These are phyloP conservation scores for Kuraishia floccosa DNA, from an alignment of 805 yeast genomes.

Conservation along the genomic window DNA sequence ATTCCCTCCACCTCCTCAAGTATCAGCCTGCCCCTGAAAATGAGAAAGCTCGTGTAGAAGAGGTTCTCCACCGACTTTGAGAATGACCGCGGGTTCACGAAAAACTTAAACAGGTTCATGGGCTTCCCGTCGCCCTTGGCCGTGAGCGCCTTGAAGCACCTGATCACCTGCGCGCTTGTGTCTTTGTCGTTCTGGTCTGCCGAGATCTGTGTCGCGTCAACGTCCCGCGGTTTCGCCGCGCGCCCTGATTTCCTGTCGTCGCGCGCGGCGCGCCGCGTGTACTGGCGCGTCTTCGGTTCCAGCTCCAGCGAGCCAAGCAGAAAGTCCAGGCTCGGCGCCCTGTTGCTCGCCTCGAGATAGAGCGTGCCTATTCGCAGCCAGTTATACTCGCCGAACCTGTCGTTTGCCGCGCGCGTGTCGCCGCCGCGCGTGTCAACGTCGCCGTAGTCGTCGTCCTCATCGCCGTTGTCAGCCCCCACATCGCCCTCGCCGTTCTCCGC, in stretches of 20 bases:
- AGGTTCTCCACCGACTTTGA: conserved; percentile 75
- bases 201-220: conserved; percentile 39
- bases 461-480: conserved; percentile 6
- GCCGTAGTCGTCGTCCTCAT: conserved; percentile 10
- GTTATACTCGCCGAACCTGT: conserved; percentile 26
- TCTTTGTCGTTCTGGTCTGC: conserved; percentile 38
- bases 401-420: conserved; percentile 8
- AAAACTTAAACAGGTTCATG: conserved; percentile 51
- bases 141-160: conserved; percentile 31
- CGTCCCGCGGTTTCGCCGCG: conserved; percentile 41
- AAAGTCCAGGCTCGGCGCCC: conserved; percentile 44
- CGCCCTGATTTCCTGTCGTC: conserved; percentile 28
- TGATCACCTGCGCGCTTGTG: conserved; percentile 53
- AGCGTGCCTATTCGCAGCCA: conserved; percentile 52
- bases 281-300: conserved; percentile 33
- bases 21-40: conserved; percentile 57
- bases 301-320: conserved; percentile 62
- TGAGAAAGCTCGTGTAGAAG: conserved; percentile 71
- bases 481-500: conserved; percentile 13
- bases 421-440: conserved; percentile 3
- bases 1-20: conserved; percentile 36
- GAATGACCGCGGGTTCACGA: conserved; percentile 68
- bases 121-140: conserved; percentile 20
- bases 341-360: conserved; percentile 30
- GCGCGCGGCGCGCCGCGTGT: conserved; percentile 23